Percentiles rank a stretch among this genome's conserved stretches.
Evolutionary conservation across 805 yeast species (phyloP).

Genomic region (Suhomyces xylopsoci): DNA sequence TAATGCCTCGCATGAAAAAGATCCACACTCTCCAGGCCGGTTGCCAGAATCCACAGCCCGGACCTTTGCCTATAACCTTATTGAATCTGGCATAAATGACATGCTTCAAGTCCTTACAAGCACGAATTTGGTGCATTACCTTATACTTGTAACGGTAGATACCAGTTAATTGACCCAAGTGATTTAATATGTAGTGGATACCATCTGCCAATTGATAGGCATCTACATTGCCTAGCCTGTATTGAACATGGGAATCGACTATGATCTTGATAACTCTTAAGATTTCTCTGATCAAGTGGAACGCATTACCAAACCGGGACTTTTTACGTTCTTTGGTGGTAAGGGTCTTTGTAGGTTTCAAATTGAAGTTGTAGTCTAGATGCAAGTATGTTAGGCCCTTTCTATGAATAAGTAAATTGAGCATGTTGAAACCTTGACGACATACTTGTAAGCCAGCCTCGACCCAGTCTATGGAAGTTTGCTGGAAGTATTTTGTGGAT

Average conservation of each 20-base stretch:
- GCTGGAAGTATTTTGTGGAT: conserved; percentile 83
- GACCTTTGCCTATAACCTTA: conserved; percentile 88
- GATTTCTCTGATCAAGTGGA: conserved; percentile 89
- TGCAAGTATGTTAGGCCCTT: conserved; percentile 90
- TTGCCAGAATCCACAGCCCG: conserved; percentile 99
- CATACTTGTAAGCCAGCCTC: conserved; percentile 96
- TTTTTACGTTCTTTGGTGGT: conserved; percentile 95
- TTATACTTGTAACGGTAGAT: conserved; percentile 94
- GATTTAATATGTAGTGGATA: conserved; percentile 82
- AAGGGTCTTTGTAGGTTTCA: conserved; percentile 93
- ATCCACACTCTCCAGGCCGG: conserved; percentile 99
- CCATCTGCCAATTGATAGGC: conserved; percentile 96
- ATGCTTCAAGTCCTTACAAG: conserved; percentile 93
- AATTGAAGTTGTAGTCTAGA: conserved; percentile 90
- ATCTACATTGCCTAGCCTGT: conserved; percentile 83
- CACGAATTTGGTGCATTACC: conserved; percentile 97
- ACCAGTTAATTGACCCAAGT: conserved; percentile 94
- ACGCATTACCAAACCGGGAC: conserved; percentile 94
- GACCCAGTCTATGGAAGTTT: conserved; percentile 94
- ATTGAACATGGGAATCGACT: conserved; percentile 93
- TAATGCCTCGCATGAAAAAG: conserved; percentile 83
- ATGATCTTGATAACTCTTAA: conserved; percentile 76
- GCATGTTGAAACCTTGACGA: conserved; percentile 90
- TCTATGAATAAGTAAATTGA: conserved; percentile 83
- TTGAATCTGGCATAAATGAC: conserved; percentile 85